Percentiles rank a stretch among this genome's conserved stretches.
These are phyloP conservation scores for Mycena venus DNA, from an alignment of 768 basidiomycete species.

Conservation along the genomic window DNA sequence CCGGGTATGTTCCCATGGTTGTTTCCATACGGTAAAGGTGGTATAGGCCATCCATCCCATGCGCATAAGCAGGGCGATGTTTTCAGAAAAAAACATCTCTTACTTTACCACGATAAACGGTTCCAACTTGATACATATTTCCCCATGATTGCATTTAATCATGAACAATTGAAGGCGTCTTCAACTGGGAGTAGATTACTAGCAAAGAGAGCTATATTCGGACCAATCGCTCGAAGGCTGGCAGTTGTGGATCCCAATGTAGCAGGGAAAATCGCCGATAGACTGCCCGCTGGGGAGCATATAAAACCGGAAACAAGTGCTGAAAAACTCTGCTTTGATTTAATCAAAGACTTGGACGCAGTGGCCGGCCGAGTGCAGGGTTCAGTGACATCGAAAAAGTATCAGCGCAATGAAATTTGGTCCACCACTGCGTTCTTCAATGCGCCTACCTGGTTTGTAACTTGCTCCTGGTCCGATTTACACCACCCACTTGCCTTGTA, in stretches of 20 bases:
- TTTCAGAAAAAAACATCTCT: constrained; percentile 41
- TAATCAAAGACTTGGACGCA: constrained; percentile 51
- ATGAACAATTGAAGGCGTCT: constrained; percentile 51
- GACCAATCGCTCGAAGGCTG: constrained; percentile 37
- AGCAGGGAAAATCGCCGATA: constrained; percentile 31
- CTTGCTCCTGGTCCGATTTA: constrained; percentile 47
- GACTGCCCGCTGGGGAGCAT: constrained; percentile 41
- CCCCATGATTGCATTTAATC: constrained; percentile 55
- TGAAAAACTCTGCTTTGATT: constrained; percentile 50
- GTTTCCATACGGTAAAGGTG: constrained; percentile 53
- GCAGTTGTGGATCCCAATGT: constrained; percentile 38
- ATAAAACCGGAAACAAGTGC: constrained; percentile 42
- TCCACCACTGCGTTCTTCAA: constrained; percentile 38
- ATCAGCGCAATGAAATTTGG: constrained; percentile 49
- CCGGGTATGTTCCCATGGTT: constrained; percentile 56
- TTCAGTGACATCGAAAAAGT: constrained; percentile 44
- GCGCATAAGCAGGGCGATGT: constrained; percentile 23
- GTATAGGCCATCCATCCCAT: constrained; percentile 36
- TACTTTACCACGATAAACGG: constrained; percentile 46
- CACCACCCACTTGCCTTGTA: constrained; percentile 49
- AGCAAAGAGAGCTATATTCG: constrained; percentile 42
- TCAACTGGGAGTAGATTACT: constrained; percentile 44
- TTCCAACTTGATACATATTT: constrained; percentile 46
- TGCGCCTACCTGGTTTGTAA: constrained; percentile 51
- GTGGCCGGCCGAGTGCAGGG: constrained; percentile 46